phyloP scores from a whole-genome alignment of 805 yeast species.

The Saccharomycopsis amapae region DNA sequence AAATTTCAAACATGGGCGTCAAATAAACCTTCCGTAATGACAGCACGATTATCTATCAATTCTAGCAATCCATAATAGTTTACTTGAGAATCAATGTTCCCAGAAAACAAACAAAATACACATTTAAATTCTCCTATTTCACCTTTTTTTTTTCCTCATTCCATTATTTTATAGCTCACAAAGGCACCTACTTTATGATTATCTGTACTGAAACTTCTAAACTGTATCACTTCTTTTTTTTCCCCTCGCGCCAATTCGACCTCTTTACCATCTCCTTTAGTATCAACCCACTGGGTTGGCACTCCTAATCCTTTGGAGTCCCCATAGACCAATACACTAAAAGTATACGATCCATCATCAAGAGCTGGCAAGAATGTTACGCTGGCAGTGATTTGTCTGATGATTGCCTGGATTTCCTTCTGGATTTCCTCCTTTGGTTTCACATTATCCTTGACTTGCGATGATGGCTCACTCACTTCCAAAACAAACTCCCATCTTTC shows the following conservation, averaged over 20 bases:
- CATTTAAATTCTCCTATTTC: not conserved
- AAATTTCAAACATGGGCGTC: no score
- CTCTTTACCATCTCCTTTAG: conserved; percentile 44
- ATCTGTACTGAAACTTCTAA: conserved; percentile 60
- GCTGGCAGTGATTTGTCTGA: conserved; percentile 84
- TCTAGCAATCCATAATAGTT: no score
- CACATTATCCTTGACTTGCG: not conserved
- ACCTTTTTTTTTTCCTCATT: not conserved
- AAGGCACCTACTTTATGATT: conserved; percentile 65
- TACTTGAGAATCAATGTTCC: no score
- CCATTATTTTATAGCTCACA: conserved; percentile 39
- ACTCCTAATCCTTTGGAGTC: conserved; percentile 34
- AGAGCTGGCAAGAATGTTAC: conserved; percentile 79
- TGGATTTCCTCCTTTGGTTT: conserved; percentile 47
- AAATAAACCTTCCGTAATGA: no score
- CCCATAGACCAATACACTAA: conserved; percentile 79
- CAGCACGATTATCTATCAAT: no score
- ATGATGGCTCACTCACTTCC: conserved; percentile 29
- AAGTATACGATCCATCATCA: conserved; percentile 52
- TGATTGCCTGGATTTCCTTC: conserved; percentile 72
- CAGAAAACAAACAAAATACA: no score
- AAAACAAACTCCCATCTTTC: conserved; percentile 87
- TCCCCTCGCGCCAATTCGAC: conserved; percentile 37
- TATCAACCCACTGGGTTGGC: conserved; percentile 82
- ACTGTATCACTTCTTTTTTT: conserved; percentile 52